Percentiles rank a stretch among this genome's conserved stretches.
Conservation (phyloP, 2,329 filamentous ascomycete genomes). For the Coniochaeta prunicola region DNA sequence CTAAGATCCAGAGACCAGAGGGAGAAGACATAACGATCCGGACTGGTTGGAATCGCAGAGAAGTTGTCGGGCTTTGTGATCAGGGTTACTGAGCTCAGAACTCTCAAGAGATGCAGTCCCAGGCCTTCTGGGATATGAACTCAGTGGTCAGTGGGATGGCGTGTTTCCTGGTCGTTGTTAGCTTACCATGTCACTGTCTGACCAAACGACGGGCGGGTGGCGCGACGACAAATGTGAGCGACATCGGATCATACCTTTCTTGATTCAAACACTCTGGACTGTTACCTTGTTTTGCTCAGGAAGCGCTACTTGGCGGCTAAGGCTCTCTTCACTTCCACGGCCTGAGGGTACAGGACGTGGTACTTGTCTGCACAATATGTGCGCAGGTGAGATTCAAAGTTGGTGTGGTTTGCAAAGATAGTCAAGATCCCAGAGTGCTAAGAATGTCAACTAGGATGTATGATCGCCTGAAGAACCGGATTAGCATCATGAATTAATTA, state of each 20-base stretch:
- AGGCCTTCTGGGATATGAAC: neutral
- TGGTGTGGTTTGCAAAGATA: neutral
- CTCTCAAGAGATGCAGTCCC: neutral
- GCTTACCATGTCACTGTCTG: neutral
- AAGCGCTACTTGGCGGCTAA: neutral
- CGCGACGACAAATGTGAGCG: neutral
- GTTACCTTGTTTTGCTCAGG: neutral
- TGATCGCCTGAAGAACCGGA: neutral
- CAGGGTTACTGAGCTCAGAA: neutral
- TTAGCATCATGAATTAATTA: no score
- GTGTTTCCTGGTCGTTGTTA: neutral
- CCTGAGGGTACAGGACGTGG: no score
- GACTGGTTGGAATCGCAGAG: neutral
- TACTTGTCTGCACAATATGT: no score
- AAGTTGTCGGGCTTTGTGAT: no score
- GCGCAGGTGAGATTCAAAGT: neutral
- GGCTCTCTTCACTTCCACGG: neutral
- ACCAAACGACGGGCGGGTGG: no score
- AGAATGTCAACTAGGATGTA: neutral
- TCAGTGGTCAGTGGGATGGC: neutral
- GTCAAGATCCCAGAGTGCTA: neutral
- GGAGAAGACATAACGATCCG: neutral
- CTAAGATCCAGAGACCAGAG: neutral
- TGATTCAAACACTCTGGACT: neutral
- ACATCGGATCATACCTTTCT: neutral